These are phyloP conservation scores for Pochonia chlamydosporia DNA, from an alignment of 2,329 filamentous ascomycete species.

Conservation along the genomic window DNA sequence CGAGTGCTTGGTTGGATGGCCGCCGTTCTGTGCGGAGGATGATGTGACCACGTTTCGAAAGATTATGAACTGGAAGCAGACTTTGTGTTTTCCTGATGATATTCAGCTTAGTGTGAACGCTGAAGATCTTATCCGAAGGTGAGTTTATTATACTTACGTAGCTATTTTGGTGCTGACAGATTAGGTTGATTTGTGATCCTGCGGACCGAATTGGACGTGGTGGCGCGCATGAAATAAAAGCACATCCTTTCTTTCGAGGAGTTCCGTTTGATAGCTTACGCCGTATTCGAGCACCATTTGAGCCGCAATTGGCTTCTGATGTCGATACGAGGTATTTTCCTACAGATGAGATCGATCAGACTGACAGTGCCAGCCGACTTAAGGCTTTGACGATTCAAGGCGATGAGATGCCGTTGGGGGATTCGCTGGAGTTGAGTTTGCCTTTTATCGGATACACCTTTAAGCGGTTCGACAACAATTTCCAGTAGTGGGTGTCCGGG, in stretches of 20 bases:
- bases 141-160: slow-evolving; percentile 23
- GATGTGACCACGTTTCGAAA: slow-evolving; percentile 96
- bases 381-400: slow-evolving; percentile 66
- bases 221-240: slow-evolving; percentile 86
- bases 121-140: slow-evolving; percentile 89
- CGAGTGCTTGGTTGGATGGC: slow-evolving; percentile 96
- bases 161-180: neutral
- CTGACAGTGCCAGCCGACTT: slow-evolving; percentile 80
- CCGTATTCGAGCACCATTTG: slow-evolving; percentile 89
- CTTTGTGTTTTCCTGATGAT: slow-evolving; percentile 93
- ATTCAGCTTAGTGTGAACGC: slow-evolving; percentile 82
- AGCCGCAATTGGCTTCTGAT: slow-evolving; percentile 86
- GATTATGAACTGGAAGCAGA: slow-evolving; percentile 96
- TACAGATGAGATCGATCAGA: slow-evolving; percentile 95
- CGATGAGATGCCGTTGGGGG: slow-evolving; percentile 62
- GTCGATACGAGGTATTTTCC: slow-evolving; percentile 98
- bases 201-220: slow-evolving; percentile 84
- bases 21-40: slow-evolving; percentile 98
- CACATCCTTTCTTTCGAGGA: slow-evolving; percentile 90
- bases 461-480: slow-evolving; percentile 84
- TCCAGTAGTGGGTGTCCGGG: slow-evolving; percentile 42
- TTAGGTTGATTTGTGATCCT: slow-evolving; percentile 84
- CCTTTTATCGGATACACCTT: slow-evolving; percentile 68
- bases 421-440: slow-evolving; percentile 70
- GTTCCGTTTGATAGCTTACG: slow-evolving; percentile 92